These are phyloP conservation scores for Arthrobotrys megalospora DNA, from an alignment of 2,329 filamentous ascomycete genomes.

Conservation along the genomic window DNA sequence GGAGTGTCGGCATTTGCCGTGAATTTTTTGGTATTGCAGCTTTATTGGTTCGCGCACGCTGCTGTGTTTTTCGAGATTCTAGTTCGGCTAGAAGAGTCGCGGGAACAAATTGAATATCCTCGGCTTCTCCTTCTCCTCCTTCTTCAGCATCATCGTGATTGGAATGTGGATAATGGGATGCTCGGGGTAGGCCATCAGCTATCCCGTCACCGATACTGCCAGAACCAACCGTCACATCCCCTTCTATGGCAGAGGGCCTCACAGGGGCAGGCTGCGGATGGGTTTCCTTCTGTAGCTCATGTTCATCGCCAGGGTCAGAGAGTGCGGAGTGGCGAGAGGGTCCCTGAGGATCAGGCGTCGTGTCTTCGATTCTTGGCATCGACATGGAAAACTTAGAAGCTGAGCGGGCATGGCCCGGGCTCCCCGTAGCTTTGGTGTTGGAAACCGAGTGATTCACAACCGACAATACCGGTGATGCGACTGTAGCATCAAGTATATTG, in stretches of 20 bases:
- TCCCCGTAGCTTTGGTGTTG: constrained; percentile 11
- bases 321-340: neutral
- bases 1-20: constrained; percentile 79
- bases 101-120: constrained; percentile 70
- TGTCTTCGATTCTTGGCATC: constrained; percentile 18
- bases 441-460: constrained; percentile 51
- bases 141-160: constrained; percentile 26
- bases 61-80: constrained; percentile 89
- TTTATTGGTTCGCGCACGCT: constrained; percentile 78
- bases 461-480: constrained; percentile 53
- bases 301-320: constrained; percentile 12
- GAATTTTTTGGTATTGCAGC: constrained; percentile 71
- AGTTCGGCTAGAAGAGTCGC: constrained; percentile 94
- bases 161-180: constrained; percentile 57
- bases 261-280: neutral
- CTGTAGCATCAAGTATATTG: constrained; percentile 59
- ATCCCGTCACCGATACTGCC: constrained; percentile 6
- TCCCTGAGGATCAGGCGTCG: neutral
- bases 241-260: constrained; percentile 18
- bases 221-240: neutral
- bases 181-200: constrained; percentile 21
- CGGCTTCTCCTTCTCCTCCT: constrained; percentile 61
- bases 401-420: constrained; percentile 30
- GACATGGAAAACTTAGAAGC: constrained; percentile 43
- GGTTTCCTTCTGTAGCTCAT: neutral